Base-by-base conservation (phyloP, 441 rosid genomes). In the Kokia cookei region DNA sequence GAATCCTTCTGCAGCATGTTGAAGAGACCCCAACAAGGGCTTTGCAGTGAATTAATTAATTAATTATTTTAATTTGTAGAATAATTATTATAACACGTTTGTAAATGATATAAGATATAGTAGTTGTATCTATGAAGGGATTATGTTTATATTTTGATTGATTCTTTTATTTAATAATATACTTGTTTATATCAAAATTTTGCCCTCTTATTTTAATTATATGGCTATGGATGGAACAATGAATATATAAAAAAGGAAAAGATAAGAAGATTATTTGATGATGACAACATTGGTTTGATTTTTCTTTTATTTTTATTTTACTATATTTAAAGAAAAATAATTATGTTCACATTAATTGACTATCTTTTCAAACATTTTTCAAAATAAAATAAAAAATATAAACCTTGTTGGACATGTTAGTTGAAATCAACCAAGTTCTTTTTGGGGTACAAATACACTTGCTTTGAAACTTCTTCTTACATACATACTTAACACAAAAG, bases 1-100 rank as follows among this genome's bases (percentile, higher is more conserved):
- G 77, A 92, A 87, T 78, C 91, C 96, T 66, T 90, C 97, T n/a
- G 97, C 99, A 3, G 97, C 99, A 47, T 94, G 97, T 89, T 88
- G 75, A 76, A 72, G 68, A 83, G 71, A 50, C 80, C 77, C 63
- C 40, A 72, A 77, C 74, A 51, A 51, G 29, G 93, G 90, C 91
- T 71, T 83, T 82, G 84, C 76, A 79, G 80, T 83, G 69, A 76
- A 77, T 86, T 84, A 82, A 58, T 83, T 60, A 54, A 19, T 22
- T 55, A 55, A 55, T 55, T 55, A 80, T 57, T 87, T 85, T 81
- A 80, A 64, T 87, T 85, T 81, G 86, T 83, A 84, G 88, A 79
- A 32, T 0, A 32, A 4, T 32, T 32, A 4, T 32, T 32, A 32
- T 1, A 32, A 32, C 71, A 62, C 17, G 73, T 35, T 78, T 87